Percentiles rank a stretch among this genome's conserved stretches.
Conservation (phyloP, 495 filamentous ascomycete species). For the Daldinia bambusicola region DNA sequence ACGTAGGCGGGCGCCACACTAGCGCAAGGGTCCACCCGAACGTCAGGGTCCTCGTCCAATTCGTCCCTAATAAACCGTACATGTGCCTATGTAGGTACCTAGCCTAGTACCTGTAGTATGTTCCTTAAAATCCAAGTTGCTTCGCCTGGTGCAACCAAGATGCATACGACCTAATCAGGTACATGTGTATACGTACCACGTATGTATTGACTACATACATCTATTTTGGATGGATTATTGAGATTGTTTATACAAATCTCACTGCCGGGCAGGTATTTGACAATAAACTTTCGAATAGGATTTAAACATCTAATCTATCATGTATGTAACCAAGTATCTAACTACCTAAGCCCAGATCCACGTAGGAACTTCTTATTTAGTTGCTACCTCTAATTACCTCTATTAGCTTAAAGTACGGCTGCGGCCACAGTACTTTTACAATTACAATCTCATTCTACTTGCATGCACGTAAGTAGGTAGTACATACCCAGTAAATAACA, state of each 20-base stretch:
- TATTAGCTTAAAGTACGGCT: neutral
- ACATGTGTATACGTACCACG: neutral
- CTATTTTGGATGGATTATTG: neutral
- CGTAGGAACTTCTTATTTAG: neutral
- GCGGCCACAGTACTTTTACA: neutral
- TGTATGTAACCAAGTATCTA: neutral
- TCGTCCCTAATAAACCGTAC: conserved; percentile 12
- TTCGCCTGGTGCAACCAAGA: conserved; percentile 9
- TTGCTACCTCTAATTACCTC: no score
- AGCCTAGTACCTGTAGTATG: neutral
- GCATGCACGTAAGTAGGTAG: no score
- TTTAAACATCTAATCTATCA: neutral
- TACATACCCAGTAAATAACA: neutral
- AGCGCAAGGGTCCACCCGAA: conserved; percentile 27
- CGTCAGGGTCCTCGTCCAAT: conserved; percentile 26
- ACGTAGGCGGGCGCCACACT: conserved; percentile 5
- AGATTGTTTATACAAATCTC: neutral
- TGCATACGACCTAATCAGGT: neutral
- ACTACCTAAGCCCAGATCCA: no score
- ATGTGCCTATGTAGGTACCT: no score
- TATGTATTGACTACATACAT: neutral
- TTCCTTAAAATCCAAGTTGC: conserved; percentile 6
- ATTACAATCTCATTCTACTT: neutral
- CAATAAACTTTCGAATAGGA: neutral
- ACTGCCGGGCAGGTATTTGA: neutral